phyloP scores from a whole-genome alignment of 2,329 filamentous ascomycete genomes.

The Colletotrichum chrysophilum region DNA sequence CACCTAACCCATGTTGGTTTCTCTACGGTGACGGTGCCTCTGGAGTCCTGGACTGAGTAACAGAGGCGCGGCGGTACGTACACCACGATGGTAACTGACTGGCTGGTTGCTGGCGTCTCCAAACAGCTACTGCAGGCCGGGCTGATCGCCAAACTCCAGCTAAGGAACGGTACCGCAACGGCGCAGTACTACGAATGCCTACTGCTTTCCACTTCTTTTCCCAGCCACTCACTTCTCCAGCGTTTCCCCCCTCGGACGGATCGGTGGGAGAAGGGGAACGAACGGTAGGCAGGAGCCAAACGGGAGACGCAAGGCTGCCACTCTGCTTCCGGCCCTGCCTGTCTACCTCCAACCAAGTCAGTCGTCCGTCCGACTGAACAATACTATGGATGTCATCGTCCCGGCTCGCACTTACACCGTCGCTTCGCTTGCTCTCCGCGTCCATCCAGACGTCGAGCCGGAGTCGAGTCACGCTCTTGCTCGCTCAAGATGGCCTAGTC shows the following conservation, averaged over 20 bases:
- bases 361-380: background rate
- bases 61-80: background rate
- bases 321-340: background rate
- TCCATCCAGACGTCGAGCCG: background rate
- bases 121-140: background rate
- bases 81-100: background rate
- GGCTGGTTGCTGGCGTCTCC: background rate
- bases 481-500: background rate
- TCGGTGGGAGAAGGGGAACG: background rate
- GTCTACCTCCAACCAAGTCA: background rate
- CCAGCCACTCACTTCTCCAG: background rate
- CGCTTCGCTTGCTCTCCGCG: background rate
- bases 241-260: background rate
- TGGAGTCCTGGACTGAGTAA: background rate
- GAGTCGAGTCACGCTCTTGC: background rate
- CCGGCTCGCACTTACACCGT: slow-evolving; percentile 5
- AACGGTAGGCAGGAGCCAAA: background rate
- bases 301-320: background rate
- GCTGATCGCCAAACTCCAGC: background rate
- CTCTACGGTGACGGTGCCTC: background rate
- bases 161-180: background rate
- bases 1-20: background rate
- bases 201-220: background rate
- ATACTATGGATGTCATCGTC: background rate
- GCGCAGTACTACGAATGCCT: background rate